phyloP scores from a whole-genome alignment of 306 rosid species.

The Inga oerstediana region DNA sequence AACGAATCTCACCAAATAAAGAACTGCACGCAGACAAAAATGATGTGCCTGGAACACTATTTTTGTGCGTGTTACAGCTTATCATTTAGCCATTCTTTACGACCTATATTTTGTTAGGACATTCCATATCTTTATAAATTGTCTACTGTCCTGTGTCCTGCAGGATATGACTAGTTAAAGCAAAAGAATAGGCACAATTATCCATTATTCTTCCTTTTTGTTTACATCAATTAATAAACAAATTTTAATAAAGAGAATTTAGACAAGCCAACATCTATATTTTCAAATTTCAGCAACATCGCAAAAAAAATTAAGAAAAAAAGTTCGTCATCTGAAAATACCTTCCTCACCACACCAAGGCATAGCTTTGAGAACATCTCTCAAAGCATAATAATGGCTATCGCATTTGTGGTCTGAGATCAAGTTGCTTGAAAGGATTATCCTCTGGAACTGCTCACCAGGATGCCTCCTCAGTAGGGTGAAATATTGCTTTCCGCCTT shows the following conservation, averaged over 20 bases:
- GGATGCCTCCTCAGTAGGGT: conserved; percentile 79
- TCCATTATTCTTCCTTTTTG: conserved; percentile 4
- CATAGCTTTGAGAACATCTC: conserved; percentile 86
- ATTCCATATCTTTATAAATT: not conserved
- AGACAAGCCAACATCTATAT: conserved; percentile 3
- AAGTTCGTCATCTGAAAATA: conserved; percentile 43
- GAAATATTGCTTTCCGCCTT: conserved; percentile 45
- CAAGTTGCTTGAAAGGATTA: conserved; percentile 75
- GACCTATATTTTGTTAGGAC: conserved; percentile 3
- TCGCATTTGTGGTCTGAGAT: conserved; percentile 89
- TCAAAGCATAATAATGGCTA: conserved; percentile 78
- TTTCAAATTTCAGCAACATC: conserved; percentile 13
- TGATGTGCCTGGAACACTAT: not conserved
- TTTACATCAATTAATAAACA: conserved; percentile 22
- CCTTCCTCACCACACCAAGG: conserved; percentile 62
- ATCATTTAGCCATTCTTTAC: conserved; percentile 1
- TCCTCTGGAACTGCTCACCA: conserved; percentile 78
- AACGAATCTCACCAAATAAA: conserved; percentile 8
- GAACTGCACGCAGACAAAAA: conserved; percentile 12
- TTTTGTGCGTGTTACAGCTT: not conserved
- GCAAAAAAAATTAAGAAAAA: not conserved
- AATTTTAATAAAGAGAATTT: not conserved
- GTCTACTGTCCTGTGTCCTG: not conserved
- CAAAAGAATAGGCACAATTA: conserved; percentile 23
- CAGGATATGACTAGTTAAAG: not conserved